Base-by-base conservation (phyloP, 352 stramenopile genomes). In the Phytophthora uliginosa region DNA sequence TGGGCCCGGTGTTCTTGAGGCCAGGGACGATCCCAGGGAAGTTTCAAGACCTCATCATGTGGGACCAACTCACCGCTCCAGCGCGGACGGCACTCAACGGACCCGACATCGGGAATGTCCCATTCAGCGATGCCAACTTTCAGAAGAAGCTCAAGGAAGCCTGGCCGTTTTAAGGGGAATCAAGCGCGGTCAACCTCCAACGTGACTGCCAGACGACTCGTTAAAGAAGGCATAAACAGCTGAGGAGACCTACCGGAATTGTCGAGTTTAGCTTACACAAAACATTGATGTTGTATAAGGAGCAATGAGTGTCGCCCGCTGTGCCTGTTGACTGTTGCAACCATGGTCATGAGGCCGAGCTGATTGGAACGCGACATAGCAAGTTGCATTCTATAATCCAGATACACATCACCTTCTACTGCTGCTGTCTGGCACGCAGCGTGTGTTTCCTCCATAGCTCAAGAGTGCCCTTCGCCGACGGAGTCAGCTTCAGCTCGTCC, bases 391-490 rank as follows among this genome's bases (percentile, higher is more conserved):
- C 40, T 64, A 63, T 47, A 31, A 52, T 10, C 15, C 53, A 67
- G 3, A 28, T 52, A 12, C 20, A 51, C 9, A 50, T 36, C 51
- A 12, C 22, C 22, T 54, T 66, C 24, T 70, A 51, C 34, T 47
- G 33, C 52, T 60, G 24, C 48, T 70, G n/a, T 54, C 59, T 58
- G 13, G 51, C 59, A 60, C 52, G 45, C 50, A 77, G 58, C 20
- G 69, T 79, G 53, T 82, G 83, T 47, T 83, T 56, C 45, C 77
- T 80, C 81, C 81, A 90, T 17, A 90, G 63, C 22, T 42, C 45
- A 4, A 89, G 59, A 10, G 79, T 88, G 3, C 83, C 83, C 31
- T 77, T 74, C 1, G 81, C 83, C 7, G 78, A 90, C 24, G 83
- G 83, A 8, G 83, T 89, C 42, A 90, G 36, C 48, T 81, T 51